Percentiles rank a stretch among this genome's conserved stretches.
These are phyloP conservation scores for Abelmoschus esculentus DNA, from an alignment of 345 rosid genomes.

Conservation along the genomic window DNA sequence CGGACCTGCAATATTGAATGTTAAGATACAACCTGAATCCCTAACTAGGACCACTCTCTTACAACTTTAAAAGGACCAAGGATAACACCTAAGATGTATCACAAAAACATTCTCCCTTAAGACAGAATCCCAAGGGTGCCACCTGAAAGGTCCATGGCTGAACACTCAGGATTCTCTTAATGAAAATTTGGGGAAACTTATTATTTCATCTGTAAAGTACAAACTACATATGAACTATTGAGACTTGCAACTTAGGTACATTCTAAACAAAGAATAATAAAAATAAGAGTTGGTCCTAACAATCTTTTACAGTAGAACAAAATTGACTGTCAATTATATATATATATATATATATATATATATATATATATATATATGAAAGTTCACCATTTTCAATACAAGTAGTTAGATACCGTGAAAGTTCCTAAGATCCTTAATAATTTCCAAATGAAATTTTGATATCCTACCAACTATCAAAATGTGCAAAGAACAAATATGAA, in stretches of 20 bases:
- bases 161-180: too few species aligned
- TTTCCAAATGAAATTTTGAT: neutral
- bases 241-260: neutral
- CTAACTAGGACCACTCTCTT: neutral
- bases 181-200: neutral
- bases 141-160: neutral
- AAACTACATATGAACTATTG: neutral
- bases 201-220: neutral
- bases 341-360: too few species aligned
- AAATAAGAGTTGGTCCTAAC: neutral
- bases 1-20: conserved; percentile 41
- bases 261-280: conserved; percentile 2
- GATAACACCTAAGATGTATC: neutral
- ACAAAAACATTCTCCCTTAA: neutral
- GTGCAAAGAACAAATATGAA: neutral
- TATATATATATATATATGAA: neutral
- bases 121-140: neutral
- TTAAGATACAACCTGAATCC: neutral
- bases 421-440: neutral
- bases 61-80: neutral
- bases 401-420: conserved; percentile 10
- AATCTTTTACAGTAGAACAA: neutral
- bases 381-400: conserved; percentile 1
- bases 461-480: neutral
- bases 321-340: neutral